A percentile compares a stretch with the other conserved stretches of the same genome.
These are phyloP conservation scores for Penicillium nucicola DNA, from an alignment of 495 filamentous ascomycete species.

Conservation along the genomic window DNA sequence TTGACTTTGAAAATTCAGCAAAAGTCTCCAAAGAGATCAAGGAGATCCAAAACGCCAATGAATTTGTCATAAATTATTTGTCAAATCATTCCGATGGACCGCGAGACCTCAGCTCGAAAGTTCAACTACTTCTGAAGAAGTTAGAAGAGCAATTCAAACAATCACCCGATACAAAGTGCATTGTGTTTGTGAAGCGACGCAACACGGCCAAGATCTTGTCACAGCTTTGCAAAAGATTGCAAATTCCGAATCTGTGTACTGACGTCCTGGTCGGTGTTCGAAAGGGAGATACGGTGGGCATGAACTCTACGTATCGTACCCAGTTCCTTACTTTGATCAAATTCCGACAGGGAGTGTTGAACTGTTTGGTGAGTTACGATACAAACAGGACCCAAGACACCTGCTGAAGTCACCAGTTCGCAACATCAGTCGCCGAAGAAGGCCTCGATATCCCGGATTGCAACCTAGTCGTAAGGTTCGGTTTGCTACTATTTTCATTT, in stretches of 20 bases:
- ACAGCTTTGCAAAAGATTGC: constrained; percentile 58
- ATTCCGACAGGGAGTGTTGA: constrained; percentile 77
- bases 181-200: constrained; percentile 80
- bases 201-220: constrained; percentile 72
- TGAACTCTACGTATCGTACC: constrained; percentile 63
- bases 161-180: constrained; percentile 64
- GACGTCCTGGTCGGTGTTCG: constrained; percentile 64
- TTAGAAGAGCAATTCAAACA: constrained; percentile 57
- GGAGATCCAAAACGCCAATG: constrained; percentile 57
- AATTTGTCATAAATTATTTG: constrained; percentile 50
- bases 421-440: constrained; percentile 91
- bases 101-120: constrained; percentile 67
- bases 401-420: constrained; percentile 47
- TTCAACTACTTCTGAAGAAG: constrained; percentile 55
- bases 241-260: constrained; percentile 57
- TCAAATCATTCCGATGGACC: constrained; percentile 41
- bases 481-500: background rate
- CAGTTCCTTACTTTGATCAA: constrained; percentile 74
- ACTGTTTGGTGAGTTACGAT: constrained; percentile 61
- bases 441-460: constrained; percentile 95
- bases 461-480: constrained; percentile 73
- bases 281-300: constrained; percentile 45
- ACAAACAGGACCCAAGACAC: background rate
- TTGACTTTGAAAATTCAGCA: constrained; percentile 22
- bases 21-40: constrained; percentile 47